phyloP scores from a whole-genome alignment of 345 rosid species.

The Aurinia saxatilis region DNA sequence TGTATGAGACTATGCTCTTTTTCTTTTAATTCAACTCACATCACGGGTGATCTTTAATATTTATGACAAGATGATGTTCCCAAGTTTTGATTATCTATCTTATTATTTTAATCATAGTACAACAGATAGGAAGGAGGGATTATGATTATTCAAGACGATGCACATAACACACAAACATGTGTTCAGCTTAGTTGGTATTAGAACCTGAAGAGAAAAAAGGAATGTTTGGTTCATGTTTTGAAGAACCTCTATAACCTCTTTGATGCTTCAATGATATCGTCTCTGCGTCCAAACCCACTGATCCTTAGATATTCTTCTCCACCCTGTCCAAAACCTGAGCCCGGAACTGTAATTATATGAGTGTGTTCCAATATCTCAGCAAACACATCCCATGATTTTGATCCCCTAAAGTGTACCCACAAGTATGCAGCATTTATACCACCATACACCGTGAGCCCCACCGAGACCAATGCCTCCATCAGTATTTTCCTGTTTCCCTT shows the following conservation, averaged over 20 bases:
- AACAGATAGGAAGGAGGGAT: too few species aligned
- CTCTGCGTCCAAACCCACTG: slow-evolving; percentile 59
- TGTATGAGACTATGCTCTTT: too few species aligned
- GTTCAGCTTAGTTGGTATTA: too few species aligned
- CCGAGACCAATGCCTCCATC: slow-evolving; percentile 40
- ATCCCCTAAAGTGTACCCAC: slow-evolving; percentile 65
- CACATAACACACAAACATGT: too few species aligned
- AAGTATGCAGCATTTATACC: slow-evolving; percentile 71
- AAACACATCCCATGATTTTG: slow-evolving; percentile 68
- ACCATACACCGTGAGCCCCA: slow-evolving; percentile 52
- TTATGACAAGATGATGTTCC: too few species aligned
- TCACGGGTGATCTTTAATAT: too few species aligned
- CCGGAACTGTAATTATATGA: slow-evolving; percentile 62
- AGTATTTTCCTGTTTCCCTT: slow-evolving; percentile 56
- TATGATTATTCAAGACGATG: too few species aligned
- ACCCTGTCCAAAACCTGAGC: slow-evolving; percentile 71
- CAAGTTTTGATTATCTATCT: too few species aligned
- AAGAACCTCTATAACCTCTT: too few species aligned
- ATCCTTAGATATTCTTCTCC: slow-evolving; percentile 70
- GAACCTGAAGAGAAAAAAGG: too few species aligned
- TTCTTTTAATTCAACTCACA: too few species aligned
- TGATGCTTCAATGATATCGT: slow-evolving; percentile 43
- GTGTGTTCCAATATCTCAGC: slow-evolving; percentile 62
- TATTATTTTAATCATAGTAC: too few species aligned
- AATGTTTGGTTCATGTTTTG: slow-evolving; percentile 12